A percentile compares a stretch with the other conserved stretches of the same genome.
Conservation (phyloP, 2,329 filamentous ascomycete species). For the Xylariaceae sp. region DNA sequence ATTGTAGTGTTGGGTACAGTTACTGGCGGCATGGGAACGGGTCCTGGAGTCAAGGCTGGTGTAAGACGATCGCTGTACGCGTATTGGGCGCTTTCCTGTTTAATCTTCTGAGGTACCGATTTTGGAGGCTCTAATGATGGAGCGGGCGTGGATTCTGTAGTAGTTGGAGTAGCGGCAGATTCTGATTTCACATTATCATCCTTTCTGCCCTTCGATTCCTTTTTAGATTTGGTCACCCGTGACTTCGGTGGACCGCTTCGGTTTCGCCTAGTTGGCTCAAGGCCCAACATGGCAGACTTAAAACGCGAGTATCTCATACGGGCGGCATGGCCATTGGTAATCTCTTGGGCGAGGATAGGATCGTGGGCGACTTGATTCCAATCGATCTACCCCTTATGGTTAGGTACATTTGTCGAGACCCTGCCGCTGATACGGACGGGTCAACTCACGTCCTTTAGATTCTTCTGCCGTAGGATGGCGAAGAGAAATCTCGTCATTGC, state of each 20-base stretch:
- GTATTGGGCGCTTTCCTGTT: slow-evolving; percentile 37
- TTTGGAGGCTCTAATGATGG: slow-evolving; percentile 18
- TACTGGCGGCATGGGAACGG: slow-evolving; percentile 27
- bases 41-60: slow-evolving; percentile 28
- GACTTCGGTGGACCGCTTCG: slow-evolving; percentile 40
- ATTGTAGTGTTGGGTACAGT: slow-evolving; percentile 29
- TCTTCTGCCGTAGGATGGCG: slow-evolving; percentile 57
- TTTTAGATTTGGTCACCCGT: slow-evolving; percentile 45
- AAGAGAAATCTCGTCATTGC: slow-evolving; percentile 56
- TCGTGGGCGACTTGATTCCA: slow-evolving; percentile 55
- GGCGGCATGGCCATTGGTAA: slow-evolving; percentile 58
- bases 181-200: slow-evolving; percentile 41
- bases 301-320: slow-evolving; percentile 58
- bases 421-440: background rate
- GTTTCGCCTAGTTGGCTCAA: slow-evolving; percentile 47
- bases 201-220: slow-evolving; percentile 38
- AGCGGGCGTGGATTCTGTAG: slow-evolving; percentile 20
- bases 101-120: slow-evolving; percentile 32
- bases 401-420: slow-evolving; percentile 11
- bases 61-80: slow-evolving; percentile 30
- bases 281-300: slow-evolving; percentile 43
- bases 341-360: slow-evolving; percentile 49
- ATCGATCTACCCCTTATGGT: slow-evolving; percentile 45
- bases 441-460: slow-evolving; percentile 54
- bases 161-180: slow-evolving; percentile 19